Conservation (phyloP, 257 asterid genomes). For the Penstemon davidsonii region DNA sequence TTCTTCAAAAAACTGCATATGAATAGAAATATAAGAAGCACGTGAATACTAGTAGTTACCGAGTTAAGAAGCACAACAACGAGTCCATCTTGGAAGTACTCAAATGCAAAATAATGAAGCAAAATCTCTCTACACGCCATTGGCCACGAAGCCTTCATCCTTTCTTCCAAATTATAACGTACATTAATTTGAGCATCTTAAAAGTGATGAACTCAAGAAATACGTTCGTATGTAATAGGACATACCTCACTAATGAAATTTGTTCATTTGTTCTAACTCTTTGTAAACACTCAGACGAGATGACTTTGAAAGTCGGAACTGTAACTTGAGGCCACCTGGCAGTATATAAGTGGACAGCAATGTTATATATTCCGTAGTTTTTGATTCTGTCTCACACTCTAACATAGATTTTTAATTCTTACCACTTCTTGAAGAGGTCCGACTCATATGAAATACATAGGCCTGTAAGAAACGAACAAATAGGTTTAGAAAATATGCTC, state of each 20-base stretch:
- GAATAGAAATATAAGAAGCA: not conserved
- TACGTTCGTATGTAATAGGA: slow-evolving; percentile 14
- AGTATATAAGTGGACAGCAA: slow-evolving; percentile 17
- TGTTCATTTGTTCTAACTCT: slow-evolving; percentile 73
- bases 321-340: slow-evolving; percentile 90
- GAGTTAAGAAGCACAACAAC: slow-evolving; percentile 72
- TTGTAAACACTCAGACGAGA: slow-evolving; percentile 55
- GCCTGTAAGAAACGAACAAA: slow-evolving; percentile 47
- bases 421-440: slow-evolving; percentile 74
- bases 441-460: slow-evolving; percentile 80
- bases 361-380: slow-evolving; percentile 17
- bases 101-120: slow-evolving; percentile 60
- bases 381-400: not conserved
- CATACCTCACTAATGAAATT: slow-evolving; percentile 80
- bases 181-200: slow-evolving; percentile 14
- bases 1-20: not conserved
- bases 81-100: slow-evolving; percentile 77
- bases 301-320: slow-evolving; percentile 68
- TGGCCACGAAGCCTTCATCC: slow-evolving; percentile 97
- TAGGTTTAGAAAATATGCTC: slow-evolving; percentile 14
- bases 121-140: slow-evolving; percentile 80
- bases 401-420: slow-evolving; percentile 14
- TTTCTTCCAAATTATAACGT: slow-evolving; percentile 65
- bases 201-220: not conserved
- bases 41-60: slow-evolving; percentile 35